Evolutionary conservation across 1,139 yeast genomes (phyloP), one percentile per base, ranked within the genome.

Genomic region (Suhomyces atakaporum): DNA sequence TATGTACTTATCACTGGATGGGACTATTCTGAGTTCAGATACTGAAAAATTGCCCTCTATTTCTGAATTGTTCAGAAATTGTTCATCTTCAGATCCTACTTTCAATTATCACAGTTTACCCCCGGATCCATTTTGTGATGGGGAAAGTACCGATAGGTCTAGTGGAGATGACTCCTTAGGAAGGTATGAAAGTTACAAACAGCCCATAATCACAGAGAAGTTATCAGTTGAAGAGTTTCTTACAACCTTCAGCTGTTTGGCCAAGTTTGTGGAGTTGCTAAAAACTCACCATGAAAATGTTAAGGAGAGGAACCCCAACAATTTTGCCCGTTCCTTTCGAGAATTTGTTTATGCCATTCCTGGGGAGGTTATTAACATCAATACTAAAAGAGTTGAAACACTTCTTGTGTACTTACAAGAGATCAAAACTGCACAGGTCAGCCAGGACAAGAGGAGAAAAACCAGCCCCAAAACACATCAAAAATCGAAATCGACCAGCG

Each of bases 1-100:
- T 24, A 12, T 24, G 15, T 6, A 11, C 11, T 10, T 10, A n/a
- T 10, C 25, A 22, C n/a, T 6, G 5, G 10, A 22, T 5, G 13
- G 10, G 25, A 7, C 25, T 9, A 11, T n/a, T 7, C 25, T 16
- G 20, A 15, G 21, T 16, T 10, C 23, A n/a, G n/a, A 27, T 26
- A 26, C 4, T 15, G 24, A 12, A 18, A 20, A 21, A 15, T 19
- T 27, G 12, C 30, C 30, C 8, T 27, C 30, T 11, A 27, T 27
- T 7, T 18, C 30, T 27, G 30, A 27, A 19, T 18, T 27, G 4
- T 27, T 27, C 21, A 18, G 30, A 2, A 7, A n/a, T 11, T 24
- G 9, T 15, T n/a, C 10, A 11, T 5, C 13, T n/a, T 22, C 25
- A 7, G 8, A n/a, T n/a, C n/a, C n/a, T n/a, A n/a, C n/a, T n/a